Base-by-base conservation (phyloP, 768 basidiomycete genomes). In the Gloeopeniophorella convolvens region DNA sequence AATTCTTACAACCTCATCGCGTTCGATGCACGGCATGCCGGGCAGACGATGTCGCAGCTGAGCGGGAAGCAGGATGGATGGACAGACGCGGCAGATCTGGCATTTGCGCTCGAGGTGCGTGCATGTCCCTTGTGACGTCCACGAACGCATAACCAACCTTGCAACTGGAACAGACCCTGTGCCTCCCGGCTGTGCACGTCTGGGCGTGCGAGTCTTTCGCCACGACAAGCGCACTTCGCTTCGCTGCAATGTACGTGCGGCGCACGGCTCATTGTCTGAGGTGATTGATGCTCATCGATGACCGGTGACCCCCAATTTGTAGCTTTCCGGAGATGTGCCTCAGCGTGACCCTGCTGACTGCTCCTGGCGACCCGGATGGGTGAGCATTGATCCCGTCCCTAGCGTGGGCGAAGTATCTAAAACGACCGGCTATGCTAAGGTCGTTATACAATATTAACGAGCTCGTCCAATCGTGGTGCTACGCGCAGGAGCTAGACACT, bases 61-160 rank as follows among this genome's bases (percentile, higher is more conserved):
- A 51, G 44, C 40, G 58, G 45, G 11, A 55, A 40, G 9, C 61
- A 60, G 16, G 63, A 64, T 40, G 36, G 57, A 2, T 64, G 63
- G 57, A 60, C 62, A 15, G 58, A 64, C 32, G 63, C 63, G 12
- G 63, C 63, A 2, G 62, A 65, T 30, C n/a, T 64, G 40, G 63
- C 63, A 10, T 52, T 60, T 24, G 57, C 58, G 16, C 50, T 48
- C 20, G 33, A 49, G 43, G 58, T 59, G 42, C 16, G 55, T 33
- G n/a, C 20, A 1, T 28, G 26, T 24, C 18, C 16, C 12, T 26
- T 2, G 34, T 1, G 32, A 10, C 12, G 11, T 15, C 12, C 13
- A 5, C 9, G 16, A 34, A 20, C 9, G 40, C 12, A n/a, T 42
- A 34, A 44, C 13, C 1, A 8, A 12, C 15, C 10, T 16, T 20